Evolutionary conservation across 768 basidiomycete genomes (phyloP).

Genomic region (Psilocybe cubensis): DNA sequence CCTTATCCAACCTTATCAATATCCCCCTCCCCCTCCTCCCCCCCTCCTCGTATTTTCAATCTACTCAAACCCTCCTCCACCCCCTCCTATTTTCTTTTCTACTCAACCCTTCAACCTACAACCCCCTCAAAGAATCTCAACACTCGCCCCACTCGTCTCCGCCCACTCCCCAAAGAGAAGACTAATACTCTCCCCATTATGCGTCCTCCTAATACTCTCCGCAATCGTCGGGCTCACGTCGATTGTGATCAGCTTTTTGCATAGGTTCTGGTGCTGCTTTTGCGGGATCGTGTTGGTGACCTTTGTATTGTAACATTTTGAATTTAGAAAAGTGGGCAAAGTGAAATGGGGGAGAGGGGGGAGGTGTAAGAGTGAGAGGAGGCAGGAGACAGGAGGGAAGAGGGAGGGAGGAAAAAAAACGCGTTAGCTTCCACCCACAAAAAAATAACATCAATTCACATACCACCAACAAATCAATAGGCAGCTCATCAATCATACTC

Average conservation of each 20-base stretch:
- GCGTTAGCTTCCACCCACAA: no score
- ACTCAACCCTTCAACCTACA: neutral
- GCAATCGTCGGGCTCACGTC: constrained; percentile 93
- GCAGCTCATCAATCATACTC: constrained; percentile 66
- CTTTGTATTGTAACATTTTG: no score
- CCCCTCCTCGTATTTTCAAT: no score
- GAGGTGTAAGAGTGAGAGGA: no score
- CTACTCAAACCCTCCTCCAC: no score
- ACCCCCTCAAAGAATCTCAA: constrained; percentile 28
- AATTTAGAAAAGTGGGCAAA: no score
- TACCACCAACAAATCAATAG: constrained; percentile 87
- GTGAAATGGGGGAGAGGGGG: neutral
- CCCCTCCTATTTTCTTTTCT: no score
- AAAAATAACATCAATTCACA: constrained; percentile 34
- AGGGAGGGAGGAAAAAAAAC: no score
- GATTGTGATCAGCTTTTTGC: constrained; percentile 83
- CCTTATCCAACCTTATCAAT: no score
- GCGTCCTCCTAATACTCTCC: constrained; percentile 93
- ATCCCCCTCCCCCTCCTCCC: no score
- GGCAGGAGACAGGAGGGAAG: no score
- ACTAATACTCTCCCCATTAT: constrained; percentile 93
- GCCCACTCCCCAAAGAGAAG: constrained; percentile 86
- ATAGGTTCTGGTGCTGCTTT: constrained; percentile 59
- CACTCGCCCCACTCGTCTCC: constrained; percentile 41
- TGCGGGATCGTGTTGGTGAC: constrained; percentile 97